Evolutionary conservation across 257 asterid species (phyloP), one percentile per base, ranked within the genome.

Genomic region (Solanum dulcamara): DNA sequence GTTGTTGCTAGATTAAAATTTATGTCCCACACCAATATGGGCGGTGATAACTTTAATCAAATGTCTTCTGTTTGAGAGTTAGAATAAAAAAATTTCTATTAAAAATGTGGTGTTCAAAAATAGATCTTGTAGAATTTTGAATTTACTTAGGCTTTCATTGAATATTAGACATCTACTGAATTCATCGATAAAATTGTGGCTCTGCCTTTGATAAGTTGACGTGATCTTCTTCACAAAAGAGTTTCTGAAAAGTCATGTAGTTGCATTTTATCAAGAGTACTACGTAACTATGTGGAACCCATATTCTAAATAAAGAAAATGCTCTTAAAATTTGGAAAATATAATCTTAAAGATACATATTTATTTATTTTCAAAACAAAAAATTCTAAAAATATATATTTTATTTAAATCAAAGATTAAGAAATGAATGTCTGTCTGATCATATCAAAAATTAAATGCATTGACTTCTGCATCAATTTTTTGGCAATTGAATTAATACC

Each of bases 61-160:
- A 53, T 2, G 1, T 53, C 18, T 53, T 53, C 26, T 18, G 62
- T 53, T 53, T 18, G 0, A 7, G 0, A 18, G 26, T 0, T 53
- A 53, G 2, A 7, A 7, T 53, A 20, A 55, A 55, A 4, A n/a
- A 11, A 1, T 0, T 28, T 55, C 1, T 55, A 8, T 55, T 22
- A 9, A 1, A 0, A 55, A 0, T 9, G 5, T 20, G 4, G 2
- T 20, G 0, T 55, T 2, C 18, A 53, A 1, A 55, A 53, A 1
- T 7, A 5, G 20, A 0, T 55, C 28, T 55, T 0, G 13, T 0
- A 1, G 0, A 8, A 55, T 20, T 55, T 55, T 7, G 0, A 55
- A 3, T 55, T 55, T 38, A 38, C 2, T 33, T 4, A 4, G 37
- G 37, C n/a, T n/a, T n/a, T n/a, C n/a, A n/a, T n/a, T n/a, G n/a